phyloP scores from a whole-genome alignment of 2,329 filamentous ascomycete species.

The Aspergillus floridensis region DNA sequence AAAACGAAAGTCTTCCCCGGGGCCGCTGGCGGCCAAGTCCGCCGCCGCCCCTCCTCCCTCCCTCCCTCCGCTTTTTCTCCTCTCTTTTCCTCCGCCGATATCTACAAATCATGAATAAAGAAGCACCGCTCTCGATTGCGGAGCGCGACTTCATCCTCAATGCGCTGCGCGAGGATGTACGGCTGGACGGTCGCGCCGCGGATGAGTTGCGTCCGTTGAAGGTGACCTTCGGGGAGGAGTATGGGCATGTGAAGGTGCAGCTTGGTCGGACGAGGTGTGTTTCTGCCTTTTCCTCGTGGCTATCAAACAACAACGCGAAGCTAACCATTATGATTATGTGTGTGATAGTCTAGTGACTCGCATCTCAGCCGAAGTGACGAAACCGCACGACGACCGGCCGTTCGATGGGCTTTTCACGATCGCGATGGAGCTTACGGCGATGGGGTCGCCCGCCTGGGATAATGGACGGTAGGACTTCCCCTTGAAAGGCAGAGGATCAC shows the following conservation, averaged over 20 bases:
- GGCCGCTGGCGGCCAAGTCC: constrained; percentile 22
- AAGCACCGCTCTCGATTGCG: constrained; percentile 84
- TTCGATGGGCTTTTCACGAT: constrained; percentile 97
- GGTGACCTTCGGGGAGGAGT: constrained; percentile 83
- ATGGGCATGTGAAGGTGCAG: constrained; percentile 82
- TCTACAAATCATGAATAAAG: constrained; percentile 70
- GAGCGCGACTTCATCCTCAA: constrained; percentile 83
- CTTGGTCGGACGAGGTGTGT: constrained; percentile 83
- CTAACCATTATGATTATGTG: neutral
- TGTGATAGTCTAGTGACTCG: constrained; percentile 59
- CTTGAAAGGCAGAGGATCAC: neutral
- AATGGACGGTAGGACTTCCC: constrained; percentile 61
- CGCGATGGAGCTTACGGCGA: constrained; percentile 82
- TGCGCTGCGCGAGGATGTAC: constrained; percentile 75
- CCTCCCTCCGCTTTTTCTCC: constrained; percentile 10
- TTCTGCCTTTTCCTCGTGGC: neutral
- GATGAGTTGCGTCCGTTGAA: constrained; percentile 77
- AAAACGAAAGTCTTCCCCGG: constrained; percentile 17
- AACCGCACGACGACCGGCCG: constrained; percentile 81
- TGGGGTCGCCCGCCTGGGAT: constrained; percentile 88
- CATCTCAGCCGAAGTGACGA: constrained; percentile 82
- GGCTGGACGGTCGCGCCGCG: constrained; percentile 77
- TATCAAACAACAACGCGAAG: neutral
- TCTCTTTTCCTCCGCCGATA: neutral
- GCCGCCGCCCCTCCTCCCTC: neutral